Evolutionary conservation across 1,139 yeast species (phyloP), one percentile per base, ranked within the genome.

Genomic region (Taphrina deformans): DNA sequence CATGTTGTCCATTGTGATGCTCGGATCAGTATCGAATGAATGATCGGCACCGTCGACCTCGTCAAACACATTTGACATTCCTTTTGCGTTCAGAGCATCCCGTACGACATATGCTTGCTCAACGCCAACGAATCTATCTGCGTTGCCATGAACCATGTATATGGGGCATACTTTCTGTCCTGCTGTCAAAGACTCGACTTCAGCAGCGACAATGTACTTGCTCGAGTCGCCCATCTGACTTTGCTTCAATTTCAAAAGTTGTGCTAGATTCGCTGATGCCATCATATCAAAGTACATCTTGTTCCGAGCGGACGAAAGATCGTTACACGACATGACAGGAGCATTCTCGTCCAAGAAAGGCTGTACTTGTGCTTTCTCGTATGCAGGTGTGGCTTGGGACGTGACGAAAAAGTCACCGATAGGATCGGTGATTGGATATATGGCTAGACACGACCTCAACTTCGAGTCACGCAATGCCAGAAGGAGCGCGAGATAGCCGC

Each of bases 401-500:
- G 44, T 45, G 45, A 41, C 33, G 55, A 58, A 58, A 46, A 45
- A 45, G 6, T 24, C 9, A 3, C 55, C 55, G n/a, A 35, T 16
- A 4, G 55, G 62, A 29, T 58, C 46, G 3, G 46, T 58, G 21
- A 58, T 46, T 23, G 62, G 62, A 45, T 58, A 46, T 10, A 58
- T 35, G 16, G 62, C 53, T n/a, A 58, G 48, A 46, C 62, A 58
- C 10, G 55, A 35, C 14, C 52, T n/a, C 4, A 58, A 3, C 23
- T 48, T 31, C 24, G 55, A 14, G 9, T 58, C 41, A 9, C 46
- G 27, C 7, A 46, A 82, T 21, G 79, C 72, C 48, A 79, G 73
- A 6, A 78, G 73, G 0, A 82, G 82, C 16, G 81, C 74, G 68
- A 80, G 73, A 69, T 79, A 79, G 1, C 83, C 83, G 24, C 83